phyloP scores from a whole-genome alignment of 352 stramenopile species.

The Phytopythium ostracodes region DNA sequence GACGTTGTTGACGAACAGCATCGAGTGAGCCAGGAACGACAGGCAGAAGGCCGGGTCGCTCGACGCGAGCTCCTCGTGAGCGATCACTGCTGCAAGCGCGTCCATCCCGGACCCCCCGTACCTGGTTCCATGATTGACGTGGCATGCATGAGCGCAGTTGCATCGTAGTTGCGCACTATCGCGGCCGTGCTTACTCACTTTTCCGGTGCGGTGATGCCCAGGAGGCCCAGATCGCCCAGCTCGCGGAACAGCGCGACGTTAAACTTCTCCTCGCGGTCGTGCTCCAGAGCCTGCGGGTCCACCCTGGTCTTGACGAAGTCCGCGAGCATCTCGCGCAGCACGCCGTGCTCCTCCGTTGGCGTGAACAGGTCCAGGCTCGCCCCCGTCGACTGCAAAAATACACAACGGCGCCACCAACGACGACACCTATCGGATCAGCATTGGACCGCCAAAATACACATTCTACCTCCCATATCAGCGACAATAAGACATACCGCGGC shows the following conservation, averaged over 20 bases:
- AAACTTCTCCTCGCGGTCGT: conserved; percentile 97
- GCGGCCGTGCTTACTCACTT: conserved; percentile 50
- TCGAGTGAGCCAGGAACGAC: conserved; percentile 94
- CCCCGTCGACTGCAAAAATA: conserved; percentile 16
- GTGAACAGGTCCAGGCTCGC: conserved; percentile 74
- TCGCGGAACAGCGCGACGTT: conserved; percentile 96
- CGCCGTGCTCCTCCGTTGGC: conserved; percentile 86
- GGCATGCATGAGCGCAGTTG: background rate
- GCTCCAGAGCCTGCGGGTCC: conserved; percentile 93
- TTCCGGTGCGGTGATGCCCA: conserved; percentile 95
- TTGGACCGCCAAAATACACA: background rate
- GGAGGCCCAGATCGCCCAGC: conserved; percentile 92
- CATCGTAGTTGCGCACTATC: background rate
- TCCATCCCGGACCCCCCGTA: conserved; percentile 96
- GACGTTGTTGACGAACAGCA: conserved; percentile 94
- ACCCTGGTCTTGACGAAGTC: conserved; percentile 95
- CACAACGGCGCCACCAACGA: no score
- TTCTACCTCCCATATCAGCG: background rate
- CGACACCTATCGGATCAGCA: no score
- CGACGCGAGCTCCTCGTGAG: conserved; percentile 95
- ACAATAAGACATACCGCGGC: conserved; percentile 10
- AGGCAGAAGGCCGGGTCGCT: conserved; percentile 98
- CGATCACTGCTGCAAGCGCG: conserved; percentile 92
- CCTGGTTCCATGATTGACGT: conserved; percentile 17
- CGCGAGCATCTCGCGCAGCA: conserved; percentile 91